A percentile compares a stretch with the other conserved stretches of the same genome.
These are phyloP conservation scores for Pestalotiopsis fici DNA, from an alignment of 2,329 filamentous ascomycete species.

Conservation along the genomic window DNA sequence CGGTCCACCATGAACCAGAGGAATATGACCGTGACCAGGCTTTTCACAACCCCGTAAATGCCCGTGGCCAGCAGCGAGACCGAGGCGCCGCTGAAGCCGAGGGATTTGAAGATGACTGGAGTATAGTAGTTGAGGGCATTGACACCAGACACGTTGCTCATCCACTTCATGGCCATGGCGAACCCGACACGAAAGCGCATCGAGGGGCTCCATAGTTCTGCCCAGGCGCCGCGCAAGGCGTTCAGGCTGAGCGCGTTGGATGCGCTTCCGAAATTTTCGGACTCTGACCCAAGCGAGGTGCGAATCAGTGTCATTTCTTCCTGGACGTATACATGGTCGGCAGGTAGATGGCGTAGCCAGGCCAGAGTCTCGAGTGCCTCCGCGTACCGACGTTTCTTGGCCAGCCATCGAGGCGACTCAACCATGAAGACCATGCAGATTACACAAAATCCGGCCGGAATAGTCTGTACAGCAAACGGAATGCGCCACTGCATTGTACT, in stretches of 20 bases:
- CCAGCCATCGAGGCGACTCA: conserved; percentile 20
- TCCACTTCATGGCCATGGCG: conserved; percentile 10
- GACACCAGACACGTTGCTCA: conserved; percentile 28
- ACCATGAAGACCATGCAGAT: conserved; percentile 24
- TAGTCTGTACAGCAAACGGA: conserved; percentile 23
- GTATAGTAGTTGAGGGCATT: conserved; percentile 81
- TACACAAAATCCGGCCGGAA: conserved; percentile 26
- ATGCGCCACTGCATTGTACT: conserved; percentile 31
- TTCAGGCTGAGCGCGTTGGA: too few relatives aligned
- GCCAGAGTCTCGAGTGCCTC: conserved; percentile 17
- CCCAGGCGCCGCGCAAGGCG: conserved; percentile 31
- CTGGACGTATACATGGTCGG: conserved; percentile 25
- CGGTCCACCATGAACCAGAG: conserved; percentile 20
- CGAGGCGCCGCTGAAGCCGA: conserved; percentile 47
- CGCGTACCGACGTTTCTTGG: conserved; percentile 18
- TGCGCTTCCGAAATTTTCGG: too few relatives aligned
- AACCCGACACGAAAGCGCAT: background rate
- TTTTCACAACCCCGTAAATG: conserved; percentile 78
- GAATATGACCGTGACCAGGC: conserved; percentile 63
- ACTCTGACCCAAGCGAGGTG: conserved; percentile 31
- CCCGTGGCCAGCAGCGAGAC: conserved; percentile 63
- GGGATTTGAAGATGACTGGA: conserved; percentile 65
- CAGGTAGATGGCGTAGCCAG: conserved; percentile 23
- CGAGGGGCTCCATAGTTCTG: conserved; percentile 19
- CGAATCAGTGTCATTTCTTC: conserved; percentile 29